A percentile compares a stretch with the other conserved stretches of the same genome.
These are phyloP conservation scores for Ceratopteris richardii DNA, from an alignment of 75 land plant genomes.

Conservation along the genomic window DNA sequence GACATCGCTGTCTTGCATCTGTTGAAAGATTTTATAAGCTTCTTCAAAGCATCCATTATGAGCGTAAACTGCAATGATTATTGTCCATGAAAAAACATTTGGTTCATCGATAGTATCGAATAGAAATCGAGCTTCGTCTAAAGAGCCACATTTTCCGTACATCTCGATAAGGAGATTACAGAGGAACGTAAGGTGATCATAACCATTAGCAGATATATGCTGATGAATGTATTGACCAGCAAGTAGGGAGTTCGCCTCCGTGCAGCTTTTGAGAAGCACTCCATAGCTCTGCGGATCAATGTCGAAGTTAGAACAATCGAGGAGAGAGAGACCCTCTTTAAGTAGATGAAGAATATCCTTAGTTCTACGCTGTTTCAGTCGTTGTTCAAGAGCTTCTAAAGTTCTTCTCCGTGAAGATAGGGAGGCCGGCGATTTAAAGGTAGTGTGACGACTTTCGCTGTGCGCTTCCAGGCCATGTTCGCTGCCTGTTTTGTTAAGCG, in stretches of 20 bases:
- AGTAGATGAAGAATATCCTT: neutral
- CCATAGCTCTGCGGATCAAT: slow-evolving; percentile 2
- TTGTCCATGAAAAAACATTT: slow-evolving; percentile 48
- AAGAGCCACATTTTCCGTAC: slow-evolving; percentile 9
- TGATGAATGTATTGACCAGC: slow-evolving; percentile 7
- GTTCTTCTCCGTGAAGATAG: neutral
- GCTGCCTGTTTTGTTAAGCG: no score
- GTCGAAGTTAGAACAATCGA: neutral
- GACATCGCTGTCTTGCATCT: slow-evolving; percentile 20
- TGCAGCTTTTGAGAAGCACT: slow-evolving; percentile 5
- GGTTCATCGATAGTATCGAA: slow-evolving; percentile 13
- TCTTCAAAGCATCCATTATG: slow-evolving; percentile 2
- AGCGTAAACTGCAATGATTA: slow-evolving; percentile 27
- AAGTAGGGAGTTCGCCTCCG: neutral
- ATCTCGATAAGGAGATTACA: slow-evolving; percentile 28
- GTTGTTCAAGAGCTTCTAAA: neutral
- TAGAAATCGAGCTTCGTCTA: slow-evolving; percentile 1
- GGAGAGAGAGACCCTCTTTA: slow-evolving; percentile 6
- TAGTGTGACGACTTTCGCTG: no score
- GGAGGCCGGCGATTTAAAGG: no score
- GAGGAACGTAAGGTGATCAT: slow-evolving; percentile 11
- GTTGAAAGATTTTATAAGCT: slow-evolving; percentile 18
- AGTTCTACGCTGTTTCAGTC: neutral
- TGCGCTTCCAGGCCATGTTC: no score
- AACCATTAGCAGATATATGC: slow-evolving; percentile 6